phyloP scores from a whole-genome alignment of 768 basidiomycete genomes.

The Lactarius sanguifluus region DNA sequence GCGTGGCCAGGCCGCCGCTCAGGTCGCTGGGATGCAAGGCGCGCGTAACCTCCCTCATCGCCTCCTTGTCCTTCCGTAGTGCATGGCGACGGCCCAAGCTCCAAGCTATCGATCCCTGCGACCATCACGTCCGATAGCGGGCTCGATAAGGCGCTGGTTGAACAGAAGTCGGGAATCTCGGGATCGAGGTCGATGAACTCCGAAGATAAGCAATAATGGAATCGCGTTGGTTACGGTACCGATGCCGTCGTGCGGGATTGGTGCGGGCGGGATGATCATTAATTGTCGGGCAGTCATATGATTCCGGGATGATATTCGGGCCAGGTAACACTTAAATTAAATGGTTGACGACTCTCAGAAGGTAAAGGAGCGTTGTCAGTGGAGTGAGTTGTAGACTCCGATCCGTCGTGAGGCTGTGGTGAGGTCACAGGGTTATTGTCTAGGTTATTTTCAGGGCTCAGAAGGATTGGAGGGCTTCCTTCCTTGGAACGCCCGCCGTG shows the following conservation, averaged over 20 bases:
- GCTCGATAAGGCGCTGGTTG: background rate
- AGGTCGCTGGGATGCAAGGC: background rate
- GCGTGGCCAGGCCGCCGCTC: slow-evolving; percentile 8
- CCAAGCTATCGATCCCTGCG: background rate
- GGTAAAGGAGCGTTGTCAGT: background rate
- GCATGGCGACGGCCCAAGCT: background rate
- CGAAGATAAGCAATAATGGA: slow-evolving; percentile 51
- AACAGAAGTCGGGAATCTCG: slow-evolving; percentile 7
- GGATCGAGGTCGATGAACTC: slow-evolving; percentile 13
- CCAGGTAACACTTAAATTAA: background rate
- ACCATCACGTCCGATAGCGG: slow-evolving; percentile 6
- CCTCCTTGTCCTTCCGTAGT: background rate
- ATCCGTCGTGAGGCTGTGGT: background rate
- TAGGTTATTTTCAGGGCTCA: background rate
- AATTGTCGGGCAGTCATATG: slow-evolving; percentile 1
- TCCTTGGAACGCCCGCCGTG: background rate
- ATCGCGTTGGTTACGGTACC: slow-evolving; percentile 46
- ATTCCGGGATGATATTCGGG: slow-evolving; percentile 8
- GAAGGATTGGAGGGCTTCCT: background rate
- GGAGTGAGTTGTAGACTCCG: background rate
- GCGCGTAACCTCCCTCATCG: background rate
- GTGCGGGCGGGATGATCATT: slow-evolving; percentile 7
- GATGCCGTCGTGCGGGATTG: slow-evolving; percentile 32
- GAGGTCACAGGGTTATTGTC: background rate
- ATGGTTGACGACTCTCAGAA: slow-evolving; percentile 8